A percentile compares a stretch with the other conserved stretches of the same genome.
Conservation (phyloP, 192 early-diverging fungal species). For the Backusella parvicylindrica region DNA sequence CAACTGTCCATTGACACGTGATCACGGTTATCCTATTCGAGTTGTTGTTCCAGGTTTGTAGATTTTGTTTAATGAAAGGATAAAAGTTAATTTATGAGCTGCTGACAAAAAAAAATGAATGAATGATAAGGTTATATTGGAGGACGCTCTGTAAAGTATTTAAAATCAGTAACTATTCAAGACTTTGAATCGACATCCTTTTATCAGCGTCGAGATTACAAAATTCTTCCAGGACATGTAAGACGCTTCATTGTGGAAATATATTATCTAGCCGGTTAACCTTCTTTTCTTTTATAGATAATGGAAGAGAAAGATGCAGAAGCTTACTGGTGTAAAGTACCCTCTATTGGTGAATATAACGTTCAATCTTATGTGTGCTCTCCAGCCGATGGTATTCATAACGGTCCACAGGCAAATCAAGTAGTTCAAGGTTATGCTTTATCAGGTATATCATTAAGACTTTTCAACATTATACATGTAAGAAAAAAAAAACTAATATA, state of each 20-base stretch:
- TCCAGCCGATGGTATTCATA: slow-evolving; percentile 56
- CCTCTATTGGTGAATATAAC: slow-evolving; percentile 66
- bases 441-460: slow-evolving; percentile 31
- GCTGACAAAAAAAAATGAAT: neutral
- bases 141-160: slow-evolving; percentile 89
- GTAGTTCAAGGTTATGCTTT: slow-evolving; percentile 75
- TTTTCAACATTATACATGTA: neutral
- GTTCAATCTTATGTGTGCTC: slow-evolving; percentile 77
- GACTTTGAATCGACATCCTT: slow-evolving; percentile 63
- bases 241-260: neutral
- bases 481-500: neutral
- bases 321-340: slow-evolving; percentile 54
- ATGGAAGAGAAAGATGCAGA: slow-evolving; percentile 31
- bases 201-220: slow-evolving; percentile 81
- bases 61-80: neutral
- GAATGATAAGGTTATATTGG: slow-evolving; percentile 65
- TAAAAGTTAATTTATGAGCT: neutral
- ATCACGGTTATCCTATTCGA: slow-evolving; percentile 86
- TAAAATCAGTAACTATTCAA: slow-evolving; percentile 65
- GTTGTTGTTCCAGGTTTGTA: slow-evolving; percentile 73
- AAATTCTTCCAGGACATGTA: slow-evolving; percentile 75
- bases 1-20: slow-evolving; percentile 62
- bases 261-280: slow-evolving; percentile 2
- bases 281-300: slow-evolving; percentile 25
- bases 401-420: slow-evolving; percentile 31